These are phyloP conservation scores for Irpex sp. DNA, from an alignment of 1,284 basidiomycete species.

Conservation along the genomic window DNA sequence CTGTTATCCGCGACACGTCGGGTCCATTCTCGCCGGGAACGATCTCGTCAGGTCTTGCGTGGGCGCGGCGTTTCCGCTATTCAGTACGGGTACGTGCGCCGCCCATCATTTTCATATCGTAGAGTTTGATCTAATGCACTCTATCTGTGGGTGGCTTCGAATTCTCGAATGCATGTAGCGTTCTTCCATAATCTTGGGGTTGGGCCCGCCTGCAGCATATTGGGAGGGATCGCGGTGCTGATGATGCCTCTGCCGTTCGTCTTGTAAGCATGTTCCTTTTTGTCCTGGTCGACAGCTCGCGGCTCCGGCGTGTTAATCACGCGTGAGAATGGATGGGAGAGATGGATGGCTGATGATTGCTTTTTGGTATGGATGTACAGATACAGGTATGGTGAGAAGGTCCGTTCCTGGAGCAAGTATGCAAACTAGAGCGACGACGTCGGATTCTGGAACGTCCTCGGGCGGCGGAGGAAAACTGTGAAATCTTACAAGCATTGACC, in stretches of 20 bases:
- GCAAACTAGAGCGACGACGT: neutral
- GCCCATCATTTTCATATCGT: neutral
- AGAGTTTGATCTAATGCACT: neutral
- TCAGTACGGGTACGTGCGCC: conserved; percentile 17
- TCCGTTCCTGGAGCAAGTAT: conserved; percentile 9
- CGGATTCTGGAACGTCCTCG: neutral
- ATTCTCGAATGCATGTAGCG: conserved; percentile 10
- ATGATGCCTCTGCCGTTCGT: neutral
- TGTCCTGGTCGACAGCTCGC: neutral
- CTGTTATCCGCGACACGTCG: conserved; percentile 32
- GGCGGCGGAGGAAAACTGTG: neutral
- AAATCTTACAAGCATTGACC: neutral
- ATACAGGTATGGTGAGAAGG: conserved; percentile 9
- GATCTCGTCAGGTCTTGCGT: conserved; percentile 32
- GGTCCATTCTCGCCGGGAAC: conserved; percentile 36
- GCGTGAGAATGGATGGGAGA: neutral
- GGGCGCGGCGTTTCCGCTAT: conserved; percentile 35
- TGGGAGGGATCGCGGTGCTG: no score
- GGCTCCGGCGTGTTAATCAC: neutral
- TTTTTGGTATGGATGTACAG: neutral
- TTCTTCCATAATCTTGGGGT: neutral
- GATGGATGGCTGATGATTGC: neutral
- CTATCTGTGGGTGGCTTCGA: conserved; percentile 25
- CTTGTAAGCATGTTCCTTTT: neutral
- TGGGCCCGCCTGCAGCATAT: neutral